A percentile compares a stretch with the other conserved stretches of the same genome.
Evolutionary conservation across 2,329 filamentous ascomycete species (phyloP).

Genomic region (Xylaria sp.): DNA sequence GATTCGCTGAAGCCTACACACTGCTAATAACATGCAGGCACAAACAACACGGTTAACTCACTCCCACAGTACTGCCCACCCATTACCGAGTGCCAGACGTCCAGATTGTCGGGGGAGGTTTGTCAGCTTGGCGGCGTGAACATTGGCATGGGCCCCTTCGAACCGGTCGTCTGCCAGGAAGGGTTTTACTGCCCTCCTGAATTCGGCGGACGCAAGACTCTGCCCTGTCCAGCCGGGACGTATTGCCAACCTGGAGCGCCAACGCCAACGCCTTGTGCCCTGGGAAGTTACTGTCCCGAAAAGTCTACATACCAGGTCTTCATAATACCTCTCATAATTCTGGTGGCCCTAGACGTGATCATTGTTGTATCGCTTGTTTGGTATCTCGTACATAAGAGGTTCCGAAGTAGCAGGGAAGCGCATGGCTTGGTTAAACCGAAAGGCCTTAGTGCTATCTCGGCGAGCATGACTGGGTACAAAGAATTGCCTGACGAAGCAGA

Average conservation of each 20-base stretch:
- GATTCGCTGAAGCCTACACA: constrained; percentile 27
- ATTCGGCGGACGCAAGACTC: constrained; percentile 52
- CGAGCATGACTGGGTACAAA: constrained; percentile 52
- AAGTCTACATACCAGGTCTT: constrained; percentile 57
- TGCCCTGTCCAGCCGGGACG: constrained; percentile 59
- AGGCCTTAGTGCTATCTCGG: constrained; percentile 48
- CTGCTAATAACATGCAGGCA: constrained; percentile 46
- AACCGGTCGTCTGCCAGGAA: constrained; percentile 62
- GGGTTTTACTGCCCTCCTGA: constrained; percentile 61
- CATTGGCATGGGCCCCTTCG: constrained; percentile 59
- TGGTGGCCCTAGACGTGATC: constrained; percentile 57
- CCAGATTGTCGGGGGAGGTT: constrained; percentile 51
- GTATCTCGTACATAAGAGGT: constrained; percentile 52
- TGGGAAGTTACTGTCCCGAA: constrained; percentile 59
- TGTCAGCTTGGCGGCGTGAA: constrained; percentile 52
- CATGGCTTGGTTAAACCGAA: constrained; percentile 41
- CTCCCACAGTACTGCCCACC: constrained; percentile 59
- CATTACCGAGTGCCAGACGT: constrained; percentile 52
- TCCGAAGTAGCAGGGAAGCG: constrained; percentile 47
- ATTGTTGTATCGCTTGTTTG: constrained; percentile 54
- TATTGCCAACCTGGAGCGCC: constrained; percentile 64
- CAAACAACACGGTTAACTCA: constrained; percentile 60
- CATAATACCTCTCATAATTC: constrained; percentile 57
- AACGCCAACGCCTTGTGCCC: constrained; percentile 59
- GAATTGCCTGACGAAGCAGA: constrained; percentile 50